A percentile compares a stretch with the other conserved stretches of the same genome.
Conservation (phyloP, 305 asterid genomes). For the Stenogyne calaminthoides region DNA sequence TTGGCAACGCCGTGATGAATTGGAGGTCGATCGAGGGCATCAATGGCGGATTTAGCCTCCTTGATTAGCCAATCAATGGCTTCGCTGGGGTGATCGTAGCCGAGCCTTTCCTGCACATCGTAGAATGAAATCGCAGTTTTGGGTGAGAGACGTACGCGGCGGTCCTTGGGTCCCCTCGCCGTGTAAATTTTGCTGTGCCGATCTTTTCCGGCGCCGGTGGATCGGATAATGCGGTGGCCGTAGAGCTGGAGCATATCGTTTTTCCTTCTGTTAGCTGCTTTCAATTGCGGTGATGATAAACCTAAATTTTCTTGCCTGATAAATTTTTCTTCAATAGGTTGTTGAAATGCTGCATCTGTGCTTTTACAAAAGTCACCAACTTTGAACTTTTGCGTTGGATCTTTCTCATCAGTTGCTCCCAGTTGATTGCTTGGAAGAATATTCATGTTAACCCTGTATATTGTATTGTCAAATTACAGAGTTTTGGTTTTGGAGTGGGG, state of each 20-base stretch:
- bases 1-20: too few relatives aligned
- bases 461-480: neutral
- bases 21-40: constrained; percentile 40
- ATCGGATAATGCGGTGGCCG: constrained; percentile 44
- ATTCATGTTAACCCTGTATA: constrained; percentile 31
- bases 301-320: constrained; percentile 5
- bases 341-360: neutral
- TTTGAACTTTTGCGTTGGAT: constrained; percentile 12
- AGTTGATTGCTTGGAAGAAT: constrained; percentile 30
- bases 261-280: constrained; percentile 19
- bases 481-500: neutral
- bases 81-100: constrained; percentile 73
- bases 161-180: constrained; percentile 60
- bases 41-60: constrained; percentile 74
- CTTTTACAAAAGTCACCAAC: constrained; percentile 7
- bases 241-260: constrained; percentile 8
- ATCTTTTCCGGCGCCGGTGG: constrained; percentile 52
- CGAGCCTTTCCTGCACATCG: constrained; percentile 78
- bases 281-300: too few relatives aligned
- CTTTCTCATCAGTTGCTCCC: constrained; percentile 29
- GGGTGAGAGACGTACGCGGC: constrained; percentile 74
- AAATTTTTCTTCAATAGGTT: too few relatives aligned
- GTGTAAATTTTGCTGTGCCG: constrained; percentile 74
- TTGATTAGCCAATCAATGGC: constrained; percentile 89
- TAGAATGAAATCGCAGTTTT: constrained; percentile 76